A percentile compares a stretch with the other conserved stretches of the same genome.
Evolutionary conservation across 257 asterid species (phyloP).

Genomic region (Striga asiatica): DNA sequence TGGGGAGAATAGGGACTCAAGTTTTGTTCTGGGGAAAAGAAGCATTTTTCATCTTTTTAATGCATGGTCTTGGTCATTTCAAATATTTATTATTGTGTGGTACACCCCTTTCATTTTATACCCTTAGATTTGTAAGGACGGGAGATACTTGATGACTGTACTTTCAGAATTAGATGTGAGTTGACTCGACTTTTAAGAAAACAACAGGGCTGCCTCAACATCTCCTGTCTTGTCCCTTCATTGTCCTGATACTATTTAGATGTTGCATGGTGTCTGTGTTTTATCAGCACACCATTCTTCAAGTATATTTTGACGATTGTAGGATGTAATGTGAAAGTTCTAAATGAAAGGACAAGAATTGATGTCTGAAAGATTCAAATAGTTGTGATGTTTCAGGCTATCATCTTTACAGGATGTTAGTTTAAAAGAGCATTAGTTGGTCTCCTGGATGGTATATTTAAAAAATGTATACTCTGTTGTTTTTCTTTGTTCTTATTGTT

Average conservation of each 20-base stretch:
- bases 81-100: background rate
- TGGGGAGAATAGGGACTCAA: background rate
- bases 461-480: background rate
- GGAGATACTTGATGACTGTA: constrained; percentile 6
- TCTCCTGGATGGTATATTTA: background rate
- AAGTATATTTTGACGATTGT: background rate
- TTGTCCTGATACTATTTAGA: background rate
- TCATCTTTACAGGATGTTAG: constrained; percentile 5
- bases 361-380: background rate
- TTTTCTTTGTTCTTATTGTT: background rate
- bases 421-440: constrained; percentile 5
- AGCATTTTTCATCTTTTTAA: background rate
- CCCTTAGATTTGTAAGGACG: background rate
- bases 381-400: constrained; percentile 3
- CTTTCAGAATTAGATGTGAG: background rate
- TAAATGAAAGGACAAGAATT: background rate
- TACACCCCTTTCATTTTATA: background rate
- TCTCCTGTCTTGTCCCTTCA: background rate
- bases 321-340: background rate
- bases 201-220: background rate
- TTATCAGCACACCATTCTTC: background rate
- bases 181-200: background rate
- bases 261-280: background rate
- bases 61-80: constrained; percentile 11
- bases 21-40: background rate